phyloP scores from a whole-genome alignment of 768 basidiomycete genomes.

The Trametes cingulata region DNA sequence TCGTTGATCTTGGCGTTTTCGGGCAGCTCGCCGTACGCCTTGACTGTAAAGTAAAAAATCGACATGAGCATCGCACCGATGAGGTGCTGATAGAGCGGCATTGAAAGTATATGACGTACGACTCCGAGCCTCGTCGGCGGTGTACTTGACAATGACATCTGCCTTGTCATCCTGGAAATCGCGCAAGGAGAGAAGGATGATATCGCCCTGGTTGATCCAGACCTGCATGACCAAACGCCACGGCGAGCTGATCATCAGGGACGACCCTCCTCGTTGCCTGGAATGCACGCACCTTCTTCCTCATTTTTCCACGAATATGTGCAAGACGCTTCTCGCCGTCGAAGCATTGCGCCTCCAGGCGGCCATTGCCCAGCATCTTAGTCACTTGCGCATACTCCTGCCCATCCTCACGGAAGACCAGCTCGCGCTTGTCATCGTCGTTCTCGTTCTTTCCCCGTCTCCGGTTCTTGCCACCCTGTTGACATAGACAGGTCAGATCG shows the following conservation, averaged over 20 bases:
- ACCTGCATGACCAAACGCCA: slow-evolving; percentile 55
- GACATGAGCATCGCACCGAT: background rate
- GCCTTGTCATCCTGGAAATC: slow-evolving; percentile 99
- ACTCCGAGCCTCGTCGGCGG: slow-evolving; percentile 91
- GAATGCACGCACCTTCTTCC: slow-evolving; percentile 86
- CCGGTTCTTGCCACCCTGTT: slow-evolving; percentile 97
- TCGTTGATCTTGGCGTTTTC: slow-evolving; percentile 97
- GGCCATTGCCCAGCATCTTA: slow-evolving; percentile 99
- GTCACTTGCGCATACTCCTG: slow-evolving; percentile 98
- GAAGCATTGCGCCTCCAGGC: slow-evolving; percentile 94
- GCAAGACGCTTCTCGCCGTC: slow-evolving; percentile 98
- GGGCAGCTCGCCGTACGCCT: slow-evolving; percentile 97
- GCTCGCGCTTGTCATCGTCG: slow-evolving; percentile 97
- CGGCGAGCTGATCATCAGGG: background rate
- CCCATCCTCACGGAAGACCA: slow-evolving; percentile 98
- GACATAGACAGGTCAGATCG: slow-evolving; percentile 7
- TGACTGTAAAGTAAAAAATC: slow-evolving; percentile 51
- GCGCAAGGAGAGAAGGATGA: slow-evolving; percentile 89
- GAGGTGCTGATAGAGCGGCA: background rate
- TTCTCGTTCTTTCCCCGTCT: slow-evolving; percentile 99
- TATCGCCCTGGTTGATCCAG: slow-evolving; percentile 99
- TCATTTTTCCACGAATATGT: slow-evolving; percentile 98
- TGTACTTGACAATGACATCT: slow-evolving; percentile 99
- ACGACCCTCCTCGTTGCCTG: background rate
- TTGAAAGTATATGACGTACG: slow-evolving; percentile 39